Evolutionary conservation across 257 asterid genomes (phyloP).

Genomic region (Solanum bulbocastanum): DNA sequence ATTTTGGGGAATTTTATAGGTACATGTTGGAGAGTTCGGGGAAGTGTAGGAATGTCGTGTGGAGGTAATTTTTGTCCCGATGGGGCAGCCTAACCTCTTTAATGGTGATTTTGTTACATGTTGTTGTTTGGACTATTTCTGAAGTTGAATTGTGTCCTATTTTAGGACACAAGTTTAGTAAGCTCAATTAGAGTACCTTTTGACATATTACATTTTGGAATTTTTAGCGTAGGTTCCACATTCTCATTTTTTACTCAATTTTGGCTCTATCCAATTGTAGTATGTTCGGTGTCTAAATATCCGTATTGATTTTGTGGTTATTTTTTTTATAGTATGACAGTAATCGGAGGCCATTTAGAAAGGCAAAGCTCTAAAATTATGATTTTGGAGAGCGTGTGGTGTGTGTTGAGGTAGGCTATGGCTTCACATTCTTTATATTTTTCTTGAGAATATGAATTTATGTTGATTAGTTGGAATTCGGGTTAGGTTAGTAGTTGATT

Average conservation of each 20-base stretch:
- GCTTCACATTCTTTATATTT: neutral
- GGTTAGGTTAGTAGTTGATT: neutral
- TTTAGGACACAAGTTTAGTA: neutral
- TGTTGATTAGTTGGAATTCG: too few species aligned
- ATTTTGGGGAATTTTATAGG: neutral
- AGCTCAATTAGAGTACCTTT: neutral
- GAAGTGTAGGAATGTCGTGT: neutral
- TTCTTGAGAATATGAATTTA: neutral
- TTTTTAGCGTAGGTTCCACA: neutral
- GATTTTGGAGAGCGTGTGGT: neutral
- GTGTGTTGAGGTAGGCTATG: neutral
- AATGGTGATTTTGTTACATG: neutral
- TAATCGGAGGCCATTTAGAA: neutral
- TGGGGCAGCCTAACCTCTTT: too few species aligned
- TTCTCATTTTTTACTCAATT: neutral
- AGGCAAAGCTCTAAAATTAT: neutral
- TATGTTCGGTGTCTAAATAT: neutral
- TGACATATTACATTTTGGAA: neutral
- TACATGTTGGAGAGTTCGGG: neutral
- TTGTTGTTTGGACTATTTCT: neutral
- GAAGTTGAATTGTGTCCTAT: neutral
- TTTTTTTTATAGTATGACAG: neutral
- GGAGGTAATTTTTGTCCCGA: neutral
- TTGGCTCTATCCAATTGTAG: too few species aligned
- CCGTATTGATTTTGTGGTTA: neutral